These are phyloP conservation scores for Auriculariales sp. DNA, from an alignment of 768 basidiomycete genomes.

Conservation along the genomic window DNA sequence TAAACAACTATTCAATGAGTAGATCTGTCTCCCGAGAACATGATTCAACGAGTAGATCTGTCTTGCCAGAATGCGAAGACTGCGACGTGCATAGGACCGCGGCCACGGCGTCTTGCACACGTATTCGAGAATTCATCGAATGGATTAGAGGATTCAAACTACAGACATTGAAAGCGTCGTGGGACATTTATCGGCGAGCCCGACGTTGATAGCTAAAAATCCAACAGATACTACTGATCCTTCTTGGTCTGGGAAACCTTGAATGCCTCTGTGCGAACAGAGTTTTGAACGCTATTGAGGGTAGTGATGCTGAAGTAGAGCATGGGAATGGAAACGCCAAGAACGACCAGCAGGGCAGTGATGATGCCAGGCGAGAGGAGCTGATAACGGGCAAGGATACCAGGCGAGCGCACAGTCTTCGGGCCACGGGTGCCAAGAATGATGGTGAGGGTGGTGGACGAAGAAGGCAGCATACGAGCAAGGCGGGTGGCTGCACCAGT, in stretches of 20 bases:
- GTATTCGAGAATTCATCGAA: too few relatives aligned
- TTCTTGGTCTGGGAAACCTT: slow-evolving; percentile 67
- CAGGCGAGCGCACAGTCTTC: slow-evolving; percentile 29
- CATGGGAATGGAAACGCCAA: slow-evolving; percentile 49
- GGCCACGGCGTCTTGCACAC: too few relatives aligned
- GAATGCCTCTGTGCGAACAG: slow-evolving; percentile 44
- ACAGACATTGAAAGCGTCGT: too few relatives aligned
- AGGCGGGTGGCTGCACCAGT: neutral
- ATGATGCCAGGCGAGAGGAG: slow-evolving; percentile 67
- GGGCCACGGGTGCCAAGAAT: slow-evolving; percentile 12
- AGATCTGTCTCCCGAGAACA: too few relatives aligned
- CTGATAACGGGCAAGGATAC: slow-evolving; percentile 61
- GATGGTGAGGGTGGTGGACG: slow-evolving; percentile 22
- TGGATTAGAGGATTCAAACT: too few relatives aligned
- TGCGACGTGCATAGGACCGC: too few relatives aligned
- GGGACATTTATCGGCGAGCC: too few relatives aligned
- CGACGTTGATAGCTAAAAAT: neutral
- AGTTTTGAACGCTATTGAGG: slow-evolving; percentile 55
- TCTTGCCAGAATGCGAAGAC: too few relatives aligned
- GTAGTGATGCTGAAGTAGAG: slow-evolving; percentile 47
- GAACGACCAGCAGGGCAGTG: slow-evolving; percentile 40
- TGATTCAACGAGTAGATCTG: too few relatives aligned
- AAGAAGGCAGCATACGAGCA: neutral
- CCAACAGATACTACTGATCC: slow-evolving; percentile 39
- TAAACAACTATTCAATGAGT: too few relatives aligned